Evolutionary conservation across 208 protist species (phyloP).

Genomic region (Trypanosoma cruzi): DNA sequence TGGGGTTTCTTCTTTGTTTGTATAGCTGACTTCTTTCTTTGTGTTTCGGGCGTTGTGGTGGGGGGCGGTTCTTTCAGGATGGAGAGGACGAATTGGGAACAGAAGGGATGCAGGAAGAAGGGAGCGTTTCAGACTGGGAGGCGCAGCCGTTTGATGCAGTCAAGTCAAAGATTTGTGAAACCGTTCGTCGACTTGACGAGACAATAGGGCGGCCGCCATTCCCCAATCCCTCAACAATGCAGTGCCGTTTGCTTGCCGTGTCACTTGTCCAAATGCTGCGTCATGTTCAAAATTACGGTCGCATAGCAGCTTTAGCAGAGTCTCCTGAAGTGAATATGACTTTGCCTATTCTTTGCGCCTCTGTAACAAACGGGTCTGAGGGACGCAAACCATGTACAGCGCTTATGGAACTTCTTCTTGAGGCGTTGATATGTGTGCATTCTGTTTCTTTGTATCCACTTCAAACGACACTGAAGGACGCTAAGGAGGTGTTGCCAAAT

Average conservation of each 20-base stretch:
- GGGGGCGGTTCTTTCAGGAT: background rate
- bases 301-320: constrained; percentile 27
- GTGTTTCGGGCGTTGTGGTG: background rate
- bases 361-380: constrained; percentile 53
- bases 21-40: background rate
- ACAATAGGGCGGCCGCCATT: constrained; percentile 71
- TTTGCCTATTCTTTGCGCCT: constrained; percentile 72
- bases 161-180: constrained; percentile 4
- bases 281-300: constrained; percentile 18
- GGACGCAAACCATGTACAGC: constrained; percentile 37
- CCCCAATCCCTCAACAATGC: constrained; percentile 31
- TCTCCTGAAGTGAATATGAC: constrained; percentile 55
- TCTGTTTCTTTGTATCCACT: constrained; percentile 63
- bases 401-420: constrained; percentile 48
- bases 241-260: constrained; percentile 30
- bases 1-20: background rate
- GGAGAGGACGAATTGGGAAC: background rate
- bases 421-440: constrained; percentile 36
- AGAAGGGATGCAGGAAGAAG: background rate
- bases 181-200: constrained; percentile 44
- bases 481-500: constrained; percentile 33
- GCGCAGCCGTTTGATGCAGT: constrained; percentile 11
- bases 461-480: constrained; percentile 41
- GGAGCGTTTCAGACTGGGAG: background rate
- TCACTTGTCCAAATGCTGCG: constrained; percentile 22